A percentile compares a stretch with the other conserved stretches of the same genome.
These are phyloP conservation scores for Lojkania enalia DNA, from an alignment of 2,329 filamentous ascomycete species.

Conservation along the genomic window DNA sequence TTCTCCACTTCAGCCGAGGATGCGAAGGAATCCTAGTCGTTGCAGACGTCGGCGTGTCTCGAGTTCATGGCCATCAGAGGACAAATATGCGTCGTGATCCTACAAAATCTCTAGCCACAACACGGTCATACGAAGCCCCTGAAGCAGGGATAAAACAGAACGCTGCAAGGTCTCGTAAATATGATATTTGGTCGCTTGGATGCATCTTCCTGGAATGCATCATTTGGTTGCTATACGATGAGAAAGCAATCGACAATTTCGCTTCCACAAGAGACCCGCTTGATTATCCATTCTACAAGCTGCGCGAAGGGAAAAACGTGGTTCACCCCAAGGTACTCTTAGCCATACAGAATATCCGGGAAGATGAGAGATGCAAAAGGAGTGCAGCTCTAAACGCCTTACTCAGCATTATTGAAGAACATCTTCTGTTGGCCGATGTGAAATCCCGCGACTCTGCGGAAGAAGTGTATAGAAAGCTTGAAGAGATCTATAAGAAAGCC, in stretches of 20 bases:
- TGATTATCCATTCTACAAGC: slow-evolving; percentile 2
- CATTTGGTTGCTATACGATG: slow-evolving; percentile 13
- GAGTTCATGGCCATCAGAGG: slow-evolving; percentile 4
- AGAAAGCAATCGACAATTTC: slow-evolving; percentile 3
- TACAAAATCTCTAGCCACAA: slow-evolving; percentile 9
- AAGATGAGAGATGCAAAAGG: slow-evolving; percentile 7
- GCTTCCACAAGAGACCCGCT: neutral
- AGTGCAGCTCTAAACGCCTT: slow-evolving; percentile 4
- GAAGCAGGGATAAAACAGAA: neutral
- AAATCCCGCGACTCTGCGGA: slow-evolving; percentile 5
- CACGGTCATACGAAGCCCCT: slow-evolving; percentile 14
- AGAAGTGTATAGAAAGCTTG: neutral
- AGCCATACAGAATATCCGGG: neutral
- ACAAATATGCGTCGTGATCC: slow-evolving; percentile 1
- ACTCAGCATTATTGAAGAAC: slow-evolving; percentile 6
- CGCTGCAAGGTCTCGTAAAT: slow-evolving; percentile 10
- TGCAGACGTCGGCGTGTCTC: slow-evolving; percentile 13
- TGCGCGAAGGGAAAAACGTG: neutral
- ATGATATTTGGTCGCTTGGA: slow-evolving; percentile 20
- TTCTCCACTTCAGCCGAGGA: slow-evolving; percentile 10
- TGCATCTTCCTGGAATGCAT: slow-evolving; percentile 17
- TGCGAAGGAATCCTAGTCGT: slow-evolving; percentile 3
- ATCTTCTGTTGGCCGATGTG: slow-evolving; percentile 9
- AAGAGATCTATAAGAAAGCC: slow-evolving; percentile 1
- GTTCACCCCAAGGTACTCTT: slow-evolving; percentile 11